Evolutionary conservation across 805 yeast species (phyloP), one percentile per base, ranked within the genome.

Genomic region (Saccharomyces mikatae): DNA sequence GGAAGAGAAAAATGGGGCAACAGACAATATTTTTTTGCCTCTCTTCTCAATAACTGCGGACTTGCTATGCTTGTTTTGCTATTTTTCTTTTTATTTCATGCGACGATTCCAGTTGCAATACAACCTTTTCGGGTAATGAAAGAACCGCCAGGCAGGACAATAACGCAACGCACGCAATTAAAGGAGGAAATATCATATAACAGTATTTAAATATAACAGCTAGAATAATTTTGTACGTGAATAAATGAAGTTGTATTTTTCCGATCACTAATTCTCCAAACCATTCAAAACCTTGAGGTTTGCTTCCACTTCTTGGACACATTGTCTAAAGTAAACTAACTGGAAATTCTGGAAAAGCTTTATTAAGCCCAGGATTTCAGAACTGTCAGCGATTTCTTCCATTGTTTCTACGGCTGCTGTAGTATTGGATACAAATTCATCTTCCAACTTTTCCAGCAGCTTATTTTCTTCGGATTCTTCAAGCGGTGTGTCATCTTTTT

Each of bases 371-470:
- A 87, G 76, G 53, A 82, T 74, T 68, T 84, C 86, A 10, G 82
- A 75, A 26, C 91, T 89, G 57, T 79, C 81, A 60, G 87, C 80
- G 54, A 87, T 74, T 59, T 78, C 80, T 68, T 85, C 82, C 94
- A 87, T 86, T 52, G 83, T 81, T 61, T 81, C 80, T n/a, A 86
- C 94, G 0, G 96, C 94, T 28, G 78, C 73, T 54, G 86, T 85
- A 3, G 90, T 87, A 27, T 89, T 88, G 60, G 83, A 80, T 36
- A 87, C 94, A 59, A 87, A 79, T 58, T 86, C 92, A 66, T 87
- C 96, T 69, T 87, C 96, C 59, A 83, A 76, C 46, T 73, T 75
- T 52, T 81, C 86, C 22, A 81, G 68, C 47, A 78, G 70, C 47
- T 75, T 76, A 36, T 60, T 66, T 47, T 74, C 74, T 46, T 72